Evolutionary conservation across 257 asterid species (phyloP).

Genomic region (Echium plantagineum): DNA sequence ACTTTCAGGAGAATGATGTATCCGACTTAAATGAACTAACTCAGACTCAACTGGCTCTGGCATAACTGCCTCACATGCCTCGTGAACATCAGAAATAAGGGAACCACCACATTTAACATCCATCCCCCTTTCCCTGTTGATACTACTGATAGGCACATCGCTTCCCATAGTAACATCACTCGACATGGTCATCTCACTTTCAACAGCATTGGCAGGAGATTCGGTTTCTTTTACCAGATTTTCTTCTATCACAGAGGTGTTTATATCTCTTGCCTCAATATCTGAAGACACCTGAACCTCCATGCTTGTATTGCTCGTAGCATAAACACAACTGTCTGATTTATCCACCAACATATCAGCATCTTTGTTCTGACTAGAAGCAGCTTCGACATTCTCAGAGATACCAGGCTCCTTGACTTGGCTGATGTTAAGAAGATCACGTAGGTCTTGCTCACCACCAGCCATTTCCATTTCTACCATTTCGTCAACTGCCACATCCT

Average conservation of each 20-base stretch:
- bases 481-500: slow-evolving; percentile 22
- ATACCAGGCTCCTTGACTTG: slow-evolving; percentile 17
- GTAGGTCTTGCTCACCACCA: slow-evolving; percentile 19
- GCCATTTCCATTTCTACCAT: slow-evolving; percentile 13
- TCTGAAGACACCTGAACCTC: slow-evolving; percentile 18
- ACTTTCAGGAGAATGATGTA: slow-evolving; percentile 99
- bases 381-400: slow-evolving; percentile 19
- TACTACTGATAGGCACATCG: slow-evolving; percentile 11
- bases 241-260: slow-evolving; percentile 14
- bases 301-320: slow-evolving; percentile 7
- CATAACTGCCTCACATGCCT: slow-evolving; percentile 56
- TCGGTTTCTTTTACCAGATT: slow-evolving; percentile 21
- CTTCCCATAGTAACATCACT: not conserved
- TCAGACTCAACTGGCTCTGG: slow-evolving; percentile 54
- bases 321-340: slow-evolving; percentile 15
- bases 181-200: slow-evolving; percentile 7
- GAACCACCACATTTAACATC: slow-evolving; percentile 40
- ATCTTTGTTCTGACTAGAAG: slow-evolving; percentile 12
- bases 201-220: slow-evolving; percentile 17
- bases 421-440: slow-evolving; percentile 14
- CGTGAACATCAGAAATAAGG: slow-evolving; percentile 47
- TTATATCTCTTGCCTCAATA: slow-evolving; percentile 11
- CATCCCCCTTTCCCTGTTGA: slow-evolving; percentile 26
- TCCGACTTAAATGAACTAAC: slow-evolving; percentile 85
- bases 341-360: slow-evolving; percentile 16